A percentile compares a stretch with the other conserved stretches of the same genome.
Evolutionary conservation across 768 basidiomycete genomes (phyloP).

Genomic region (Russula griseocarnosa): DNA sequence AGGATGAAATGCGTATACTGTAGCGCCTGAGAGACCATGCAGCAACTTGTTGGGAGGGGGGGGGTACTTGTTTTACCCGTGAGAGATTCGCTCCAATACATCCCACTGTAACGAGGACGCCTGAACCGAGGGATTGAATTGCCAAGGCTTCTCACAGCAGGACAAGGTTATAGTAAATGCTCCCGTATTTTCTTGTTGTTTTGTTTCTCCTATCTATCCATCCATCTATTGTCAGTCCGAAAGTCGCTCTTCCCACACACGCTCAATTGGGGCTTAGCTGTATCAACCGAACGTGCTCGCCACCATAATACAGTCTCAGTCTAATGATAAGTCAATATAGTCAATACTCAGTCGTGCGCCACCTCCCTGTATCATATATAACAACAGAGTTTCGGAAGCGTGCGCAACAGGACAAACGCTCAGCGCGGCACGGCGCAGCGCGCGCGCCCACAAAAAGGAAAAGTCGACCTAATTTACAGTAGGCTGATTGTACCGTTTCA

Average conservation of each 20-base stretch:
- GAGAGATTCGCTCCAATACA: constrained; percentile 6
- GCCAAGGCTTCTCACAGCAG: neutral
- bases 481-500: neutral
- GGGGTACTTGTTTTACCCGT: neutral
- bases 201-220: neutral
- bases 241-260: constrained; percentile 8
- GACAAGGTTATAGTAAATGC: constrained; percentile 12
- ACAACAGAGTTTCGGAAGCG: neutral
- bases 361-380: too few relatives aligned
- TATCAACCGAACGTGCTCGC: neutral
- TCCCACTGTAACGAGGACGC: neutral
- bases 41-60: constrained; percentile 1
- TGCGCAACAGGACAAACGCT: neutral
- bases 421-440: neutral
- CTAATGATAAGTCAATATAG: too few relatives aligned
- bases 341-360: neutral
- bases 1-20: constrained; percentile 4
- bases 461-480: neutral
- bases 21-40: neutral
- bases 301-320: neutral
- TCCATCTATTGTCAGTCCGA: neutral
- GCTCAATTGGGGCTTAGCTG: neutral
- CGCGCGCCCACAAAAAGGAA: constrained; percentile 7
- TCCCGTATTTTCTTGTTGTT: neutral
- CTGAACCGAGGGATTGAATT: neutral